Evolutionary conservation across 78 protist species (phyloP), one percentile per base, ranked within the genome.

Genomic region (Polysphondylium violaceum): DNA sequence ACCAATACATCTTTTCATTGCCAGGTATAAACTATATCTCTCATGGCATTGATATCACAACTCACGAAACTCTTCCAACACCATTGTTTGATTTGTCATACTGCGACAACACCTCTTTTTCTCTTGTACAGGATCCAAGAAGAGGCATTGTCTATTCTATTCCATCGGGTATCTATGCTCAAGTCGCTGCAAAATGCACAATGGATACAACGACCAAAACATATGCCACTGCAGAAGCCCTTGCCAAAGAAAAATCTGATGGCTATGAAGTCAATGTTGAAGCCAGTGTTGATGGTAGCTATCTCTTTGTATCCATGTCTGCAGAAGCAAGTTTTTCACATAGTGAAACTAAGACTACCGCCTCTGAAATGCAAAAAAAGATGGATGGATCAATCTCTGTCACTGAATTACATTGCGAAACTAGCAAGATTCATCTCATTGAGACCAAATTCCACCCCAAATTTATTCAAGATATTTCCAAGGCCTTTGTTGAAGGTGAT

Each of bases 391-490:
- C 63, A 8, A 51, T 74, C 7, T 8, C 29, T 7, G 17, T 25
- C 51, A 74, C 63, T 6, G 50, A 53, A 56, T 23, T 74, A 19
- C 25, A 33, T n/a, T 74, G 81, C 35, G 7, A 7, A 36, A 16
- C 55, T n/a, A 35, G 6, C n/a, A 74, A 53, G 35, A 27, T 55
- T 23, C 81, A 74, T 21, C 25, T 55, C 33, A 21, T 8, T 3
- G 5, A n/a, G 7, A 23, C 11, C 5, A 74, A 74, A 17, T 74
- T 74, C 67, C 55, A 35, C 23, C 81, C 47, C 29, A 29, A 51
- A 27, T 74, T 72, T 35, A 14, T 72, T 3, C 56, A 72, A 53
- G 77, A 72, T 21, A 72, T 72, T 25, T 72, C 77, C 25, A 21
- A 31, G 33, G 77, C 41, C 21, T 16, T 40, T 3, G n/a, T n/a